Percentiles rank a stretch among this genome's conserved stretches.
These are phyloP conservation scores for Aschersonia sp. DNA, from an alignment of 2,329 filamentous ascomycete species.

Conservation along the genomic window DNA sequence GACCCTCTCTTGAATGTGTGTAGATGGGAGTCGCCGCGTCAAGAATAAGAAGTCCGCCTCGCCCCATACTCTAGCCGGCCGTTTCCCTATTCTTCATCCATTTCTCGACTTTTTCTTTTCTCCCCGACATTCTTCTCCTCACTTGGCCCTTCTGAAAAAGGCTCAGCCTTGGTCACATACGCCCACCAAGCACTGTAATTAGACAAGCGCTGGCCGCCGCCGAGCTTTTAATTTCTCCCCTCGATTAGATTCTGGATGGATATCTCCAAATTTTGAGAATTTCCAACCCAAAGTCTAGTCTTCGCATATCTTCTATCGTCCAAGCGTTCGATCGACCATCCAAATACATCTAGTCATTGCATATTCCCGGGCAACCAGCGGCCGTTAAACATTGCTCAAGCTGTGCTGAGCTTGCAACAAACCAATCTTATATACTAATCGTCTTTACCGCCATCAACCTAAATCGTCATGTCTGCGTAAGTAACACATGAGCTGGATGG, in stretches of 20 bases:
- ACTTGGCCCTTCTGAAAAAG: conserved; percentile 1
- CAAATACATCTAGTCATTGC: no score
- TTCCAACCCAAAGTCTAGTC: no score
- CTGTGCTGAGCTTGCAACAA: no score
- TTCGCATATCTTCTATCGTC: no score
- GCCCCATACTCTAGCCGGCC: conserved; percentile 12
- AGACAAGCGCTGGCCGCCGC: conserved; percentile 3
- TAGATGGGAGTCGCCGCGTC: not conserved
- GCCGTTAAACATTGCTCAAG: not conserved
- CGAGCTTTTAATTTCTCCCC: no score
- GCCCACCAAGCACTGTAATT: not conserved
- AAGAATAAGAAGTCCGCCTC: conserved; percentile 15
- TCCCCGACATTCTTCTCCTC: conserved; percentile 3
- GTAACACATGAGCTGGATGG: not conserved
- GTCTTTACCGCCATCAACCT: not conserved
- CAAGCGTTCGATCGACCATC: no score
- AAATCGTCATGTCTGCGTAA: conserved; percentile 4
- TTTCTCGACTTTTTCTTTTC: conserved; percentile 5
- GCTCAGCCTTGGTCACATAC: no score
- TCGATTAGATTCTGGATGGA: no score
- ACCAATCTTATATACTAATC: not conserved
- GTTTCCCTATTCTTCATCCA: conserved; percentile 11
- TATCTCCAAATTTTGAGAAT: no score
- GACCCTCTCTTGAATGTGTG: no score
- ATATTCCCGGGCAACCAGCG: no score